A percentile compares a stretch with the other conserved stretches of the same genome.
Conservation (phyloP, 768 basidiomycete species). For the Psilocybe cyanescens region DNA sequence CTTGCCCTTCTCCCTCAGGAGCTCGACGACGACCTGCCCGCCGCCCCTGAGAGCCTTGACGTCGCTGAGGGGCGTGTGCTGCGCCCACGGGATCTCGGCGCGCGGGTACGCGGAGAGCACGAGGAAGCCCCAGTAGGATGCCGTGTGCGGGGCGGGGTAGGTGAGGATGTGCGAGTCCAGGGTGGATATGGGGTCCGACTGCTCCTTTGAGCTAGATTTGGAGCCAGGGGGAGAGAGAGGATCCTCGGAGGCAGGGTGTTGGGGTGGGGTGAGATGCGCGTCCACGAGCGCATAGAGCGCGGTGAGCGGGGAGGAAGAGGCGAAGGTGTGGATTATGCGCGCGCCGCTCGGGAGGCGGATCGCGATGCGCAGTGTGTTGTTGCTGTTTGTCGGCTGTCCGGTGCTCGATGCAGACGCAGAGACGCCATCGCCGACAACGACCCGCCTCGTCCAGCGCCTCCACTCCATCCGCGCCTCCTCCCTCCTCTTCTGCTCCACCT, state of each 20-base stretch:
- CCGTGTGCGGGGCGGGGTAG: neutral
- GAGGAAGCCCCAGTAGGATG: constrained; percentile 76
- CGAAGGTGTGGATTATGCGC: constrained; percentile 63
- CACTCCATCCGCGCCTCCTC: constrained; percentile 46
- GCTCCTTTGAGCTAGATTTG: neutral
- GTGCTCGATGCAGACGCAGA: neutral
- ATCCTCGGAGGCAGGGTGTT: constrained; percentile 41
- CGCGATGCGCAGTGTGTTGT: constrained; percentile 44
- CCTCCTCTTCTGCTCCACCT: constrained; percentile 23
- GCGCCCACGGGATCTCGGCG: constrained; percentile 57
- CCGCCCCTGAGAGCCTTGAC: constrained; percentile 59
- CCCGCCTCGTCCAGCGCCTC: constrained; percentile 61
- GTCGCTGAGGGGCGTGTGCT: constrained; percentile 41
- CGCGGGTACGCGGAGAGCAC: constrained; percentile 74
- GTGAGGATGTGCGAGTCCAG: neutral
- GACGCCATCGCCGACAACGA: constrained; percentile 39
- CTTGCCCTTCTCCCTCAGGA: constrained; percentile 28
- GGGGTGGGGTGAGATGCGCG: constrained; percentile 51
- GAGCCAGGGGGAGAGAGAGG: constrained; percentile 41
- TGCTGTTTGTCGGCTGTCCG: no score
- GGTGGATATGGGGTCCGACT: neutral
- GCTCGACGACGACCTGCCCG: constrained; percentile 67
- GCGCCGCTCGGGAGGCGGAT: constrained; percentile 59
- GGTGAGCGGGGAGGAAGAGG: constrained; percentile 51
- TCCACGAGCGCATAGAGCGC: constrained; percentile 79